A percentile compares a stretch with the other conserved stretches of the same genome.
phyloP scores from a whole-genome alignment of 305 asterid genomes.

The Fraxinus xanthoxyloides region DNA sequence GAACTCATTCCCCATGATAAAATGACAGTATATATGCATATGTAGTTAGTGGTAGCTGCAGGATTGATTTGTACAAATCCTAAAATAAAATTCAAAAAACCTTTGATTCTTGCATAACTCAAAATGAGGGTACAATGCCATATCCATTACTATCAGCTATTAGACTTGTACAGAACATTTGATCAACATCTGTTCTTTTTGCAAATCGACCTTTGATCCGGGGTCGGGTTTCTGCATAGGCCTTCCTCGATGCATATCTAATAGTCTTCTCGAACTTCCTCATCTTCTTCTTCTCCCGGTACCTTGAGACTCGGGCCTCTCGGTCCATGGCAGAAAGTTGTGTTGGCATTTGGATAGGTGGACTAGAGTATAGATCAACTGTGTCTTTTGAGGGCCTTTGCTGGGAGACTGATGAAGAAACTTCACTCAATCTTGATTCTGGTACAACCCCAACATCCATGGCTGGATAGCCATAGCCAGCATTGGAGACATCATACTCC shows the following conservation, averaged over 20 bases:
- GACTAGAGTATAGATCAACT: conserved; percentile 54
- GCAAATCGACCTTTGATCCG: conserved; percentile 79
- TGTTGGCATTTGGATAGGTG: conserved; percentile 40
- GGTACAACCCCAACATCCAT: conserved; percentile 72
- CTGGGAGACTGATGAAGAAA: conserved; percentile 23
- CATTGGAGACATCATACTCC: conserved; percentile 39
- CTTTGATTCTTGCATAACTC: conserved; percentile 2
- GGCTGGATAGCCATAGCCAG: conserved; percentile 46
- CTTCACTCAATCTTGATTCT: conserved; percentile 46
- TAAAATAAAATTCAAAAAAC: too few species aligned
- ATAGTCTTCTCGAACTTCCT: conserved; percentile 79
- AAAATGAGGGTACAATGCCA: conserved; percentile 63
- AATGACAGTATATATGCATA: not conserved
- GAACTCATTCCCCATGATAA: too few species aligned
- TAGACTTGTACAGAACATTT: conserved; percentile 42
- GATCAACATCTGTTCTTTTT: conserved; percentile 42
- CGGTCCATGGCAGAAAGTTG: conserved; percentile 57
- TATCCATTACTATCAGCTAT: conserved; percentile 37
- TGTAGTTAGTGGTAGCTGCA: not conserved
- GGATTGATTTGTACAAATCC: not conserved
- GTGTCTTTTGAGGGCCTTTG: conserved; percentile 57
- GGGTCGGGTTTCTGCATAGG: conserved; percentile 82
- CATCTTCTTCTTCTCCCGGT: conserved; percentile 64
- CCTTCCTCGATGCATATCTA: conserved; percentile 79
- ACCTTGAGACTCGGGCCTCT: conserved; percentile 66